Evolutionary conservation across 2,329 filamentous ascomycete species (phyloP).

Genomic region (Rutstroemia sp.): DNA sequence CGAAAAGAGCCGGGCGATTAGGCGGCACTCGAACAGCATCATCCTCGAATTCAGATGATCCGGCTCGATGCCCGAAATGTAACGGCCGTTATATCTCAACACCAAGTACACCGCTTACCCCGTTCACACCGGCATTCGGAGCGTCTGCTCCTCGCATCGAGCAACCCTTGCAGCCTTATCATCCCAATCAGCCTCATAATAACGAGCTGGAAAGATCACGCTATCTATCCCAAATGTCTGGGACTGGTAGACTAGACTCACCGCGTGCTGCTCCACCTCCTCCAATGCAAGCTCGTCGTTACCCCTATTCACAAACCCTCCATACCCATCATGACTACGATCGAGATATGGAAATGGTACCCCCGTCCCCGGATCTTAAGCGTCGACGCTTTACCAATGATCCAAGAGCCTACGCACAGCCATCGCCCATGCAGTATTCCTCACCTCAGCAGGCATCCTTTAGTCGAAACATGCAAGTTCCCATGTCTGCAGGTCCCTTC

Average conservation of each 20-base stretch:
- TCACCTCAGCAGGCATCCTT: conserved; percentile 18
- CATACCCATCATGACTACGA: conserved; percentile 28
- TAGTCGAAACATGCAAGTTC: conserved; percentile 18
- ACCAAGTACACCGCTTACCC: conserved; percentile 27
- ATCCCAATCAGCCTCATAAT: conserved; percentile 11
- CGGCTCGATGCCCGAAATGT: conserved; percentile 61
- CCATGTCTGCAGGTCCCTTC: conserved; percentile 30
- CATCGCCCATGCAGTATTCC: conserved; percentile 31
- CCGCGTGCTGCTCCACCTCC: conserved; percentile 19
- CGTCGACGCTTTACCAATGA: conserved; percentile 51
- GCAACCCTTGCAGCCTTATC: conserved; percentile 17
- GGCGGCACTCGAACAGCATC: conserved; percentile 18
- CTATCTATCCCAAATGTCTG: conserved; percentile 19
- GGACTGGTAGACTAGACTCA: conserved; percentile 20
- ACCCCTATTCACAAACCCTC: conserved; percentile 21
- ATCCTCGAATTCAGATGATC: conserved; percentile 37
- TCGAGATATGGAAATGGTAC: conserved; percentile 35
- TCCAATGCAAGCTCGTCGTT: conserved; percentile 16
- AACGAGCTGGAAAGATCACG: conserved; percentile 16
- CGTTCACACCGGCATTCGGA: conserved; percentile 22
- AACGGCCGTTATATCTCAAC: conserved; percentile 43
- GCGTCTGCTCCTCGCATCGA: conserved; percentile 13
- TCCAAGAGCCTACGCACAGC: conserved; percentile 32
- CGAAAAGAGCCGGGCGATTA: conserved; percentile 34
- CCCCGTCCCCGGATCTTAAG: conserved; percentile 50